Base-by-base conservation (phyloP, 495 filamentous ascomycete species). In the Wilcoxina mikolae region DNA sequence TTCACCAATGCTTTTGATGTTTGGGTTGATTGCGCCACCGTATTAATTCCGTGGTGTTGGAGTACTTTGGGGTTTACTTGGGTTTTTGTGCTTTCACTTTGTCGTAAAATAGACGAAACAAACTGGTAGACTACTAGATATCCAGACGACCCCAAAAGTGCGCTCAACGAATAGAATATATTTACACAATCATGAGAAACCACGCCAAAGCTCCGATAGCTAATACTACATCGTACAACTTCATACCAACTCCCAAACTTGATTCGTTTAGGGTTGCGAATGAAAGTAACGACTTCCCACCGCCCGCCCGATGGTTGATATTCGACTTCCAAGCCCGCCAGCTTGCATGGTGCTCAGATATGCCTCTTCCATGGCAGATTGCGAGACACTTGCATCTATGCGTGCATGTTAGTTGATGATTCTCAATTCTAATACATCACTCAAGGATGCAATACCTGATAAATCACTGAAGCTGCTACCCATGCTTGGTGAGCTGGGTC, bases 381-480 rank as follows among this genome's bases (percentile, higher is more conserved):
- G 87, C 15, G 90, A 94, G 22, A 98, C 86, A 44, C 87, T 94
- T 5, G 90, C 79, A 72, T 96, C 90, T 89, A 57, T 20, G 33
- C 22, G 29, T 9, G 22, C 15, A 20, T 27, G 26, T 24, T 10
- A 24, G 43, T 45, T 18, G 22, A 10, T 26, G 2, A 17, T 9
- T 57, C 2, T 1, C 15, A 15, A 50, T 17, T 33, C 31, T 51
- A 51, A 56, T 7, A n/a, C 33, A 69, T 10, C 18, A 7, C 10
- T 9, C 46, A 5, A 9, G n/a, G 23, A 26, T n/a, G 9, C 25
- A 74, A 57, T 74, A 90, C 86, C 87, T 68, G 96, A 93, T 25
- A 98, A 73, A 71, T 98, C 91, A 68, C 89, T 95, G 65, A 94
- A 98, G 66, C 89, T 95, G 65, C 88, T 95, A 0, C 90, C 87